Evolutionary conservation across 176 grass and related monocot genomes (phyloP).

Genomic region (Calamus simplicifolius): DNA sequence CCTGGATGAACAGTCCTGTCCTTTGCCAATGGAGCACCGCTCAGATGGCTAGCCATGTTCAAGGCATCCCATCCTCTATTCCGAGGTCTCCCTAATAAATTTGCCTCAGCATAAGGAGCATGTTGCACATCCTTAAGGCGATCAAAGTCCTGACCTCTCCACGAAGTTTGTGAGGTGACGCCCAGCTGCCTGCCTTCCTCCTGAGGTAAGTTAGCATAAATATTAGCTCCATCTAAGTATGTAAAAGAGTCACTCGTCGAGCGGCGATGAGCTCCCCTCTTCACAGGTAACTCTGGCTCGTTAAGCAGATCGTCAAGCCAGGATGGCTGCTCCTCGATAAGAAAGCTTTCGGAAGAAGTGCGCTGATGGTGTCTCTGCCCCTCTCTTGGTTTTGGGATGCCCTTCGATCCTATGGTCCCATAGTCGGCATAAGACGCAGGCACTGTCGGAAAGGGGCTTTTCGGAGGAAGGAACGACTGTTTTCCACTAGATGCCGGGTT

Average conservation of each 20-base stretch:
- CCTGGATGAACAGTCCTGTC: not conserved
- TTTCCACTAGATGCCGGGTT: not conserved
- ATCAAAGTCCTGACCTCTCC: conserved; percentile 3
- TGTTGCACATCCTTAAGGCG: conserved; percentile 5
- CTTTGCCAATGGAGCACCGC: not conserved
- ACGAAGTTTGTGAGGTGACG: not conserved
- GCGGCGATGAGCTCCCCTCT: conserved; percentile 55
- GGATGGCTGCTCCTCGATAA: conserved; percentile 82
- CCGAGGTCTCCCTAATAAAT: conserved; percentile 3
- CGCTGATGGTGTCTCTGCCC: conserved; percentile 56
- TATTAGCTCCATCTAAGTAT: conserved; percentile 35
- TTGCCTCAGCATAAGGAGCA: not conserved
- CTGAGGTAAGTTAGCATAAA: conserved; percentile 16
- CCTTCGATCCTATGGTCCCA: conserved; percentile 48
- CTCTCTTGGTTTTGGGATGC: conserved; percentile 18
- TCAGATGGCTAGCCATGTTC: not conserved
- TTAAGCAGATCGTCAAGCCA: conserved; percentile 94
- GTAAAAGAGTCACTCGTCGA: conserved; percentile 90
- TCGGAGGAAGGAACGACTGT: conserved; percentile 36
- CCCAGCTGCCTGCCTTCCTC: not conserved
- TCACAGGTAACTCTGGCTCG: conserved; percentile 62
- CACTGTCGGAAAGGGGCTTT: conserved; percentile 64
- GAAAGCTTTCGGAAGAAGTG: conserved; percentile 84
- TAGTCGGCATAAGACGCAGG: conserved; percentile 40
- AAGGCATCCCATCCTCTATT: not conserved